Percentiles rank a stretch among this genome's conserved stretches.
These are phyloP conservation scores for Colletotrichum neosansevieriae DNA, from an alignment of 2,329 filamentous ascomycete genomes.

Conservation along the genomic window DNA sequence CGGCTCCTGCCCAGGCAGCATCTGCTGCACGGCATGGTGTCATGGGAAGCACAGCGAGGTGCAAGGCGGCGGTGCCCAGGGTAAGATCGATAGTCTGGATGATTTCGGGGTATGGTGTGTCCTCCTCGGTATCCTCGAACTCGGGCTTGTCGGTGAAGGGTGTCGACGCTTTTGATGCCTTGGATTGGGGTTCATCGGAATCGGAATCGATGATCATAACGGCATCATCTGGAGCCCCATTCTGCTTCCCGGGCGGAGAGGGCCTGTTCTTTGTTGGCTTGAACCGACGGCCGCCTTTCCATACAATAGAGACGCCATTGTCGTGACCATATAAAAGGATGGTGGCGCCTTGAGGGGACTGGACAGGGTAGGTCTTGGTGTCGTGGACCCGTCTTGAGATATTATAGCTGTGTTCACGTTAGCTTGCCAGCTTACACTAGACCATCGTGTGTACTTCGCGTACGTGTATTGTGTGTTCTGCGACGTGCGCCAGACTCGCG, in stretches of 20 bases:
- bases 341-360: slow-evolving; percentile 72
- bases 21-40: slow-evolving; percentile 63
- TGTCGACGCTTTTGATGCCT: slow-evolving; percentile 45
- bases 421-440: not conserved
- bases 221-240: slow-evolving; percentile 64
- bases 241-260: slow-evolving; percentile 57
- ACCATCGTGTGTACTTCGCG: slow-evolving; percentile 38
- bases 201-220: slow-evolving; percentile 75
- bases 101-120: slow-evolving; percentile 63
- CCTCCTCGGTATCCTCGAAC: slow-evolving; percentile 66
- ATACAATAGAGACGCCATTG: slow-evolving; percentile 70
- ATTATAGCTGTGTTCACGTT: slow-evolving; percentile 63
- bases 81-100: slow-evolving; percentile 72
- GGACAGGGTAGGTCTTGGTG: slow-evolving; percentile 71
- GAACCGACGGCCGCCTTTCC: slow-evolving; percentile 73
- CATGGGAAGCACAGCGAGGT: slow-evolving; percentile 68
- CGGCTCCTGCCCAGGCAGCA: slow-evolving; percentile 59
- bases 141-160: slow-evolving; percentile 65
- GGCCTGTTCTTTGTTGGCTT: slow-evolving; percentile 57
- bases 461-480: slow-evolving; percentile 64
- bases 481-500: slow-evolving; percentile 60
- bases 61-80: slow-evolving; percentile 66
- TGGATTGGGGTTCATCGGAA: slow-evolving; percentile 61
- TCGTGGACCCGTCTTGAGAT: slow-evolving; percentile 69
- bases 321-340: slow-evolving; percentile 74